Evolutionary conservation across 2,329 filamentous ascomycete species (phyloP), one percentile per base, ranked within the genome.

Genomic region (Pyricularia pennisetigena): DNA sequence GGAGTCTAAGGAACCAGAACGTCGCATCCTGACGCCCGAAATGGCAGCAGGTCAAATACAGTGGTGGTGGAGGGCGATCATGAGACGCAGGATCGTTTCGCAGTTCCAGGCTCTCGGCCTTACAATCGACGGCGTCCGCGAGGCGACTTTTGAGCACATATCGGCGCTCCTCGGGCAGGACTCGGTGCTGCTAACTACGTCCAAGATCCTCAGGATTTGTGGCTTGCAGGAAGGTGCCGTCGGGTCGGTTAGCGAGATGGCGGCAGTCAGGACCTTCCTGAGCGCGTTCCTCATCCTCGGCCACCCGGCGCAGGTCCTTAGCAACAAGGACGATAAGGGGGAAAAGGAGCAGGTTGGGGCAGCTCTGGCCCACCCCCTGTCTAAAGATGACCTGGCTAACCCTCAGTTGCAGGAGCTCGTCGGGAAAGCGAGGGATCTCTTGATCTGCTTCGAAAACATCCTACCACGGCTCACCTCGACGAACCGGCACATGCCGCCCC

Each of bases 241-340:
- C 2, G 85, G 86, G 20, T 88, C 87, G 1, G 85, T 90, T 68
- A 83, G 85, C 63, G 87, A 91, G 71, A 90, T 90, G 82, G 88
- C 89, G 49, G 85, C 87, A 20, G 86, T 91, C 59, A 84, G 91
- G 72, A 93, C 89, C 0, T 94, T 94, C 73, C 79, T 95, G 68
- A 93, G 90, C 74, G 90, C 92, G 5, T 94, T 90, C 75, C 82
- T 95, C 68, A 93, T 94, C 70, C 80, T 93, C 29, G 91, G 90
- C 1, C 92, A 94, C 75, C 91, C 92, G 0, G 87, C 88, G 1
- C 88, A 92, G 72, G 91, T 94, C 1, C 84, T 95, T 41, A 91
- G 86, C 77, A 91, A 88, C 75, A 91, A 92, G 74, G 88, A 89
- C 66, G 32, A 57, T n/a, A 59, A 79, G 65, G 80, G 81, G 71